A percentile compares a stretch with the other conserved stretches of the same genome.
Conservation (phyloP, 805 yeast genomes). For the Zygosaccharomyces rouxii region DNA sequence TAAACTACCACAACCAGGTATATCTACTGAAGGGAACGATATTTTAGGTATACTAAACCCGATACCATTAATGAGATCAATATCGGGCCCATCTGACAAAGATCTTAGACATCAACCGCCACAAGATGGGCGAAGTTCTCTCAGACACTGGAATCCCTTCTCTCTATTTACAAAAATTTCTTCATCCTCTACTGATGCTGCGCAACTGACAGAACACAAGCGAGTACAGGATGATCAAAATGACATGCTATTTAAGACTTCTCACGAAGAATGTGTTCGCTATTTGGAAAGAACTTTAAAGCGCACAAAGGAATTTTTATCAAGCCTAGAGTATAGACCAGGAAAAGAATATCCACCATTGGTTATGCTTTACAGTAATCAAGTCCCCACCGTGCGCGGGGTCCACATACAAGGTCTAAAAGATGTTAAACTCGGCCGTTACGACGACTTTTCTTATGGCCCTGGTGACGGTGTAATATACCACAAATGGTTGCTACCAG, state of each 20-base stretch:
- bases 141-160: slow-evolving; percentile 10
- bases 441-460: slow-evolving; percentile 74
- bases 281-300: slow-evolving; percentile 61
- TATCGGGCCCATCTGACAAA: slow-evolving; percentile 6
- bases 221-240: slow-evolving; percentile 5
- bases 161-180: slow-evolving; percentile 9
- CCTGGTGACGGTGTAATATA: slow-evolving; percentile 94
- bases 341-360: slow-evolving; percentile 70
- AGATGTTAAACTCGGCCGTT: slow-evolving; percentile 66
- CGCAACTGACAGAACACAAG: slow-evolving; percentile 10
- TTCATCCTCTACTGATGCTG: slow-evolving; percentile 6
- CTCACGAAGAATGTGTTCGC: slow-evolving; percentile 52
- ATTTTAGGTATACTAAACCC: slow-evolving; percentile 14
- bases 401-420: slow-evolving; percentile 58
- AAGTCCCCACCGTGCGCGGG: slow-evolving; percentile 81
- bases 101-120: background rate
- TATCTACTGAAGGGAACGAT: slow-evolving; percentile 13
- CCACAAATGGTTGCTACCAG: slow-evolving; percentile 79
- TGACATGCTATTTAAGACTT: slow-evolving; percentile 23
- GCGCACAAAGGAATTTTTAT: slow-evolving; percentile 53
- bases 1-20: slow-evolving; percentile 14
- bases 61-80: slow-evolving; percentile 12
- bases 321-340: slow-evolving; percentile 51
- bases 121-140: background rate
- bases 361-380: slow-evolving; percentile 75